Evolutionary conservation across 129 eudicot species (phyloP), one percentile per base, ranked within the genome.

Genomic region (Artemisia annua): DNA sequence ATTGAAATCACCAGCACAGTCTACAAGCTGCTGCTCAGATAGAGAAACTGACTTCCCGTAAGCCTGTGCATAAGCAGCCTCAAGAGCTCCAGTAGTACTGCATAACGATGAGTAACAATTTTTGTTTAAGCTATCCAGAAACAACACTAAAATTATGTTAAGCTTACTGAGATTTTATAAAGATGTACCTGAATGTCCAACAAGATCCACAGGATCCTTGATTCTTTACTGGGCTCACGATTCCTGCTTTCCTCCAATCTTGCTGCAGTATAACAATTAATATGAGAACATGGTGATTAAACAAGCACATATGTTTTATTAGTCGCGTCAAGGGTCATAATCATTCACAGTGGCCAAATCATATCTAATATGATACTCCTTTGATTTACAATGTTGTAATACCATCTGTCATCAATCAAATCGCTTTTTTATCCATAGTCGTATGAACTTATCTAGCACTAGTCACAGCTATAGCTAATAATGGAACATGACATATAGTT

Each of bases 1-100:
- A 64, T 95, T 86, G 73, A 86, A 95, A 18, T 86, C 87, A 20
- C 85, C 81, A 16, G 97, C 99, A 85, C 99, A 95, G 79, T 95
- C 99, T 70, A 95, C 99, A 67, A 95, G 99, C 62, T 95, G 99
- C 76, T 95, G 99, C 81, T 95, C 99, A 7, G 99, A 90, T 26
- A 95, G 72, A 83, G 85, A 86, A 73, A 95, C 83, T n/a, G 73
- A 75, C 75, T 91, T 88, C 72, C 97, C 91, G 64, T 71, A 83
- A 54, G 96, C 97, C 75, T 95, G 99, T 10, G 91, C 80, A 79
- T 95, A 95, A 69, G 99, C 99, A 73, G 99, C 99, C 88, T 95
- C 99, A 63, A 95, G 85, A 49, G 99, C 93, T 70, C 97, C 99
- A 32, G 97, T 95, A 5, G 99, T 78, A 73, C 99, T 94, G 86